Conservation (phyloP, 805 yeast genomes). For the Candida parachauliodes region DNA sequence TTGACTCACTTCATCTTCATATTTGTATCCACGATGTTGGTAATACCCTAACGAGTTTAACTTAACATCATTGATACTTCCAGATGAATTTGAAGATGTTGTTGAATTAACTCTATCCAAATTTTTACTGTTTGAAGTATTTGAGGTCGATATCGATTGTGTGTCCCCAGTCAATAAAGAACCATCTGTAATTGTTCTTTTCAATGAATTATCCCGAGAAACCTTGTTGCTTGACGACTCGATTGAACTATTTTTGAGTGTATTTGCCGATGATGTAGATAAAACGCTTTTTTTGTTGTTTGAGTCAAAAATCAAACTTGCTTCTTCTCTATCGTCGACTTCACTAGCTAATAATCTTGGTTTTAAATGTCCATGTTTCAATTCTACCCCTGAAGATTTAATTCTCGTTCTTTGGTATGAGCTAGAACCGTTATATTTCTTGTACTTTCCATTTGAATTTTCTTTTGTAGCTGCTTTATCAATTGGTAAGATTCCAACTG, state of each 20-base stretch:
- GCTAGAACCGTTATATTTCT: slow-evolving; percentile 24
- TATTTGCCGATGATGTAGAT: slow-evolving; percentile 4
- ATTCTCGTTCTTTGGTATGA: slow-evolving; percentile 14
- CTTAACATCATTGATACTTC: slow-evolving; percentile 26
- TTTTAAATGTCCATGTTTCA: slow-evolving; percentile 59
- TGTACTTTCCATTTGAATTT: slow-evolving; percentile 24
- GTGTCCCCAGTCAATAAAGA: slow-evolving; percentile 14
- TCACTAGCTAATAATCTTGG: slow-evolving; percentile 73
- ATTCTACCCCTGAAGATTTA: slow-evolving; percentile 46
- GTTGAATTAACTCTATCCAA: slow-evolving; percentile 18
- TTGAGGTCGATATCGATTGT: slow-evolving; percentile 5
- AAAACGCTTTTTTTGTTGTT: slow-evolving; percentile 4
- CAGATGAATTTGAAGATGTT: slow-evolving; percentile 25
- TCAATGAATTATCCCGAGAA: slow-evolving; percentile 27
- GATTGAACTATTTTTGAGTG: slow-evolving; percentile 6
- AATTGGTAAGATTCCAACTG: slow-evolving; percentile 51
- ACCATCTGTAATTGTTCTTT: slow-evolving; percentile 28
- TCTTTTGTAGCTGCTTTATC: slow-evolving; percentile 29
- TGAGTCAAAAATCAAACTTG: slow-evolving; percentile 8
- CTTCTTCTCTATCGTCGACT: slow-evolving; percentile 52
- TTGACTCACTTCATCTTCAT: slow-evolving; percentile 20
- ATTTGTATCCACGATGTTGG: slow-evolving; percentile 39
- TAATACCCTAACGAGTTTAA: slow-evolving; percentile 26
- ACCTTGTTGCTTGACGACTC: slow-evolving; percentile 8
- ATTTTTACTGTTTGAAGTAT: not conserved